A percentile compares a stretch with the other conserved stretches of the same genome.
These are phyloP conservation scores for Pterocarpus santalinus DNA, from an alignment of 306 rosid genomes.

Conservation along the genomic window DNA sequence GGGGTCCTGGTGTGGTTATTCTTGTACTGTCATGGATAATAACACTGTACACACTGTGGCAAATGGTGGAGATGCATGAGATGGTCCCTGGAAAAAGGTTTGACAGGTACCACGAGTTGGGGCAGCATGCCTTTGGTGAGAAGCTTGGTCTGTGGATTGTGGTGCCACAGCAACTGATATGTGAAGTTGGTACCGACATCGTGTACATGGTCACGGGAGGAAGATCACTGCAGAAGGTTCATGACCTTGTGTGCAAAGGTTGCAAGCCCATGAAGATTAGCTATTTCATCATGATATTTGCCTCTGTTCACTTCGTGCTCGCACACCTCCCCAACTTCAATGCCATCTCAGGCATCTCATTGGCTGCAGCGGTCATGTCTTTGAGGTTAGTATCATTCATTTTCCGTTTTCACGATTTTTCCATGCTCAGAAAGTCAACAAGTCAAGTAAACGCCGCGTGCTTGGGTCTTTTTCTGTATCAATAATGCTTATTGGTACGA, in stretches of 20 bases:
- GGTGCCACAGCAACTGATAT: conserved; percentile 68
- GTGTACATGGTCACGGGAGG: conserved; percentile 87
- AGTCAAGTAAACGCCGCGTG: conserved; percentile 4
- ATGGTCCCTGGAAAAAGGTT: conserved; percentile 57
- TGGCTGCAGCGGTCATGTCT: conserved; percentile 84
- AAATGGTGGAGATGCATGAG: conserved; percentile 65
- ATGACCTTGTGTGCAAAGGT: conserved; percentile 45
- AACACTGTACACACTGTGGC: conserved; percentile 55
- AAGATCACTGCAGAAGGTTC: conserved; percentile 70
- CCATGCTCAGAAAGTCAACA: not conserved
- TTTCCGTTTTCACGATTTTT: not conserved
- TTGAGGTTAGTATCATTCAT: conserved; percentile 54
- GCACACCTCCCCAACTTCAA: conserved; percentile 85
- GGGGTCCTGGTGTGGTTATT: conserved; percentile 87
- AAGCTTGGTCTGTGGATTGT: conserved; percentile 58
- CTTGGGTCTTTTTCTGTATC: not conserved
- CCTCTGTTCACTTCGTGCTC: conserved; percentile 73
- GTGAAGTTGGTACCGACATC: conserved; percentile 68
- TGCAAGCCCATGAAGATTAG: conserved; percentile 56
- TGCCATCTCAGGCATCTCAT: conserved; percentile 70
- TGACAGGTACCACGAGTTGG: conserved; percentile 60
- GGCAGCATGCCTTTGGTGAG: conserved; percentile 57
- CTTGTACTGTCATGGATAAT: conserved; percentile 55
- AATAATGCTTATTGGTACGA: no score
- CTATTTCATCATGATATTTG: conserved; percentile 78